These are phyloP conservation scores for Colletotrichum lupini DNA, from an alignment of 2,329 filamentous ascomycete species.

Conservation along the genomic window DNA sequence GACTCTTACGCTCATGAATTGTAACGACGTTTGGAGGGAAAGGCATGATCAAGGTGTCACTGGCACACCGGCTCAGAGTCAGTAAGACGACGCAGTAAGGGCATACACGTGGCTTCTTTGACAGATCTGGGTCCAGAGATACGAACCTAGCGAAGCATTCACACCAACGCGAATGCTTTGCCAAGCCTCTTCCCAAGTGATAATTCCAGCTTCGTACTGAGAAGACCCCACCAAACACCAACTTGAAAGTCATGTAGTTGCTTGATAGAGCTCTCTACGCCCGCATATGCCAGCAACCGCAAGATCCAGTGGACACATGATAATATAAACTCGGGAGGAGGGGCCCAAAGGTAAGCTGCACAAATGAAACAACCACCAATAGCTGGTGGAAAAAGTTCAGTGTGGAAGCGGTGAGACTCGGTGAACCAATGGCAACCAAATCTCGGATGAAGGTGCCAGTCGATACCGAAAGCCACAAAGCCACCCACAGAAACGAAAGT, in stretches of 20 bases:
- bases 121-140: conserved; percentile 1
- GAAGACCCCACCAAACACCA: neutral
- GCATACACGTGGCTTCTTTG: conserved; percentile 17
- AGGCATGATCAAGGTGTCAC: conserved; percentile 15
- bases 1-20: conserved; percentile 28
- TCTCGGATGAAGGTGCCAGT: neutral
- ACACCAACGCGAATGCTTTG: neutral
- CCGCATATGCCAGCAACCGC: neutral
- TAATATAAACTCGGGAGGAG: neutral
- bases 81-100: conserved; percentile 29
- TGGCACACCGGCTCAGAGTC: conserved; percentile 30
- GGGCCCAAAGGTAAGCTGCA: conserved; percentile 6
- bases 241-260: neutral
- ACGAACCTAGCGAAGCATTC: neutral
- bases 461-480: conserved; percentile 16
- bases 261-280: neutral
- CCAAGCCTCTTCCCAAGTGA: neutral
- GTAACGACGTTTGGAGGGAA: neutral
- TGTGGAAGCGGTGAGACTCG: conserved; percentile 10
- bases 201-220: too few species aligned
- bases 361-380: conserved; percentile 22
- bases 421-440: conserved; percentile 23
- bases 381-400: neutral
- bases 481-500: conserved; percentile 23
- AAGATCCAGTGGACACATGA: neutral